phyloP scores from a whole-genome alignment of 768 basidiomycete species.

The Cubamyces lactineus region DNA sequence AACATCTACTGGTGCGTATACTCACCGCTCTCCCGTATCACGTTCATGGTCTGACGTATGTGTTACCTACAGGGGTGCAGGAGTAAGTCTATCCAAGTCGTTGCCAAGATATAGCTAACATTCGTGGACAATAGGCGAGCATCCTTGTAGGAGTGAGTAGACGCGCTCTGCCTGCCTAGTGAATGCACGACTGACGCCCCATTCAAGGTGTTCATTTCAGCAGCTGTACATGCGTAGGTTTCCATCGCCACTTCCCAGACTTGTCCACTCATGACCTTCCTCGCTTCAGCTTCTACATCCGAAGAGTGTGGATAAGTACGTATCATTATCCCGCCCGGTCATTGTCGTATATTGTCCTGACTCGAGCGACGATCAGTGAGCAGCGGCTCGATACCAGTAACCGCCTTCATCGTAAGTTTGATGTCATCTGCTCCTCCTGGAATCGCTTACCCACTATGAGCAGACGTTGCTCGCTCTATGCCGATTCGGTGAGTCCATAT shows the following conservation, averaged over 20 bases:
- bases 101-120: neutral
- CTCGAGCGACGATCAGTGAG: neutral
- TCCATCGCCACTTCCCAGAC: neutral
- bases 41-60: no score
- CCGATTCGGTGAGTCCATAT: neutral
- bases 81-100: neutral
- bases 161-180: neutral
- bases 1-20: slow-evolving; percentile 8
- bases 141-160: slow-evolving; percentile 1
- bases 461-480: slow-evolving; percentile 6
- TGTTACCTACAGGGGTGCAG: neutral
- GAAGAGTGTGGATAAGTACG: slow-evolving; percentile 11
- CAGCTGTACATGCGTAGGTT: slow-evolving; percentile 9
- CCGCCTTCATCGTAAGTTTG: neutral
- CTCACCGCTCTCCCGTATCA: neutral
- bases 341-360: neutral
- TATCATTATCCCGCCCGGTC: neutral
- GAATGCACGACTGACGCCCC: neutral
- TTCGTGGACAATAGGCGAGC: neutral
- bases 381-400: slow-evolving; percentile 6
- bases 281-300: slow-evolving; percentile 6
- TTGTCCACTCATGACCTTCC: no score
- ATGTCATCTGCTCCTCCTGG: neutral
- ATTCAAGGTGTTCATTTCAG: slow-evolving; percentile 8
- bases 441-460: no score